phyloP scores from a whole-genome alignment of 208 protist species.

The Leishmania major region DNA sequence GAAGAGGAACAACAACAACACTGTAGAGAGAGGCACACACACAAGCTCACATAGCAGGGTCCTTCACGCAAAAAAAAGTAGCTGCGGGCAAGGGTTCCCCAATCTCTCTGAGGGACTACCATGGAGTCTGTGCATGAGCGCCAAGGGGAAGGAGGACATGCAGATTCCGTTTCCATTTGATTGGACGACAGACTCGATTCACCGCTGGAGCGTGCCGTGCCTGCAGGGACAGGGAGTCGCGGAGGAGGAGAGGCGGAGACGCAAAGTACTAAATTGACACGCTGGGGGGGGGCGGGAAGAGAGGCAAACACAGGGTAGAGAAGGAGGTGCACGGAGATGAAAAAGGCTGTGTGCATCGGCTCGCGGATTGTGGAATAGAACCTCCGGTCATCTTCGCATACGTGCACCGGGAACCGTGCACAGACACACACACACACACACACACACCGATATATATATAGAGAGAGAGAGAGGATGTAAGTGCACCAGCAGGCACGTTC shows the following conservation, averaged over 20 bases:
- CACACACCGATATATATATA: too few species aligned
- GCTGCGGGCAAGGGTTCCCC: not conserved
- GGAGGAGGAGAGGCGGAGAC: not conserved
- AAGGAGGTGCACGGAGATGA: not conserved
- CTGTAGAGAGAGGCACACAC: not conserved
- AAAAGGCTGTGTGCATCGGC: not conserved
- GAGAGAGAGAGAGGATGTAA: too few species aligned
- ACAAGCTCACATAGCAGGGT: not conserved
- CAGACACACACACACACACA: too few species aligned
- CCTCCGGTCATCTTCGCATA: not conserved
- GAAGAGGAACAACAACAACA: not conserved
- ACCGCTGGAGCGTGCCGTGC: not conserved
- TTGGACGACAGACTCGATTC: not conserved
- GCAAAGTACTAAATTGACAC: not conserved
- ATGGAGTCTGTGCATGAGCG: not conserved
- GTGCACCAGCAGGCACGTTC: not conserved
- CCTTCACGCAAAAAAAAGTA: not conserved
- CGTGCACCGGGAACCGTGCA: too few species aligned
- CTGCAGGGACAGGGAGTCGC: not conserved
- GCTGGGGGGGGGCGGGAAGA: not conserved
- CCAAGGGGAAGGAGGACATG: not conserved
- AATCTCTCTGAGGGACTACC: not conserved
- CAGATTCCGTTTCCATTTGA: not conserved
- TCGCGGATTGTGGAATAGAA: not conserved
- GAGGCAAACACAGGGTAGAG: too few species aligned